A percentile compares a stretch with the other conserved stretches of the same genome.
Evolutionary conservation across 495 filamentous ascomycete genomes (phyloP).

Genomic region (Jackrogersella multiformis): DNA sequence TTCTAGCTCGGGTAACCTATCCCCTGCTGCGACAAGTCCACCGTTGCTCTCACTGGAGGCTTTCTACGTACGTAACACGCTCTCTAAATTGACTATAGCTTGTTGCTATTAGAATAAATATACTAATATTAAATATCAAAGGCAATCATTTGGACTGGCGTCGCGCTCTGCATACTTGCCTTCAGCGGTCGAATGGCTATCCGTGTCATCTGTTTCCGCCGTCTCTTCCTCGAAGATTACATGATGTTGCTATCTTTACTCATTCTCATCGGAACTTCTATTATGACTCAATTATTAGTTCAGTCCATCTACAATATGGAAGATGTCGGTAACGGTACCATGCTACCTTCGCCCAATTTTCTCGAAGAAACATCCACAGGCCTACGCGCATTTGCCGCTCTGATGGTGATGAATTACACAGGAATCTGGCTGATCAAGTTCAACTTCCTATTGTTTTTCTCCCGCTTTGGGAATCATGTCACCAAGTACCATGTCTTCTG

Average conservation of each 20-base stretch:
- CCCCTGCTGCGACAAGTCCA: not conserved
- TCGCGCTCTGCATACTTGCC: conserved; percentile 1
- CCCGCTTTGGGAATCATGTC: conserved; percentile 41
- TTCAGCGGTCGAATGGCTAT: conserved; percentile 1
- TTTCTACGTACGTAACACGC: not conserved
- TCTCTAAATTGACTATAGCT: not conserved
- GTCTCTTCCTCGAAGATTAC: conserved; percentile 9
- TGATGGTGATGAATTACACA: not conserved
- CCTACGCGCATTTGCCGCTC: not conserved
- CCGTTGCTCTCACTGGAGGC: not conserved
- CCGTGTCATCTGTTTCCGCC: not conserved
- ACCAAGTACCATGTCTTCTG: conserved; percentile 33
- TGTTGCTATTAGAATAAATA: not conserved
- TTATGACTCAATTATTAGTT: not conserved
- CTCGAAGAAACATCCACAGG: not conserved
- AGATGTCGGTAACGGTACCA: not conserved
- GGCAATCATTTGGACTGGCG: conserved; percentile 11
- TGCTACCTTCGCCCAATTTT: not conserved
- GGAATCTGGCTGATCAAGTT: conserved; percentile 43
- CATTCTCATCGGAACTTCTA: not conserved
- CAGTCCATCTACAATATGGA: not conserved
- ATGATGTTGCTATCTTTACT: conserved; percentile 10
- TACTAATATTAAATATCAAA: not conserved
- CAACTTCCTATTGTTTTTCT: conserved; percentile 47
- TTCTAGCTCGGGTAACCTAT: not conserved